Evolutionary conservation across 2,329 filamentous ascomycete genomes (phyloP).

Genomic region (Tolypocladium nubicola): DNA sequence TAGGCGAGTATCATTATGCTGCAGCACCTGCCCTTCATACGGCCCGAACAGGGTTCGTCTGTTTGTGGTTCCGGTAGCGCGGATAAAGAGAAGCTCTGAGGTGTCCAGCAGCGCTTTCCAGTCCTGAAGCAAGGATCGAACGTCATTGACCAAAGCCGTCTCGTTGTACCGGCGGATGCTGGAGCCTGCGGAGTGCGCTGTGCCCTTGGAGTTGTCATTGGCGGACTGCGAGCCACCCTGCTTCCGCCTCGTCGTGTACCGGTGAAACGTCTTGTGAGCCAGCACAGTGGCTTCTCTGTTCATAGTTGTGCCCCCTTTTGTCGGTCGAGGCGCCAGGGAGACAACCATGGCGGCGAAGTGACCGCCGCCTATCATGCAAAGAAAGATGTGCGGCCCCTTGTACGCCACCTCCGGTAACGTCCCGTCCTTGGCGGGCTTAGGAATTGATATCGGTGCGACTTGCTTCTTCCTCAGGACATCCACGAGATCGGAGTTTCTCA

Average conservation of each 20-base stretch:
- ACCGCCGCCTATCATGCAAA: constrained; percentile 97
- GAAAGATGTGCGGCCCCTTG: constrained; percentile 76
- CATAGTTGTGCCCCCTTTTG: constrained; percentile 57
- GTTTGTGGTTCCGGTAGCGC: constrained; percentile 81
- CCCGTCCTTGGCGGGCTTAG: constrained; percentile 47
- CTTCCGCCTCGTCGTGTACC: constrained; percentile 91
- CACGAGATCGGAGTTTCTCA: constrained; percentile 48
- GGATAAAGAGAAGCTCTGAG: constrained; percentile 76
- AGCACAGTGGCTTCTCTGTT: constrained; percentile 80
- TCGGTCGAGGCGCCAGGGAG: constrained; percentile 69
- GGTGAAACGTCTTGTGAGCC: constrained; percentile 94
- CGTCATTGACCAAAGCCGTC: constrained; percentile 77
- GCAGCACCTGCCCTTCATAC: constrained; percentile 79
- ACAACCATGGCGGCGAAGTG: constrained; percentile 98
- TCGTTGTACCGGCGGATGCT: constrained; percentile 90
- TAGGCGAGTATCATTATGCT: constrained; percentile 66
- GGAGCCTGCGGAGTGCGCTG: constrained; percentile 87
- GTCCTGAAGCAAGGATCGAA: constrained; percentile 66
- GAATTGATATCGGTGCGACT: constrained; percentile 48
- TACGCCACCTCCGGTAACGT: constrained; percentile 43
- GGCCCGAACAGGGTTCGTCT: constrained; percentile 80
- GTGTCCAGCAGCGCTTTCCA: constrained; percentile 83
- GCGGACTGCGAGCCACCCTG: constrained; percentile 93
- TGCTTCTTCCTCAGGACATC: constrained; percentile 69
- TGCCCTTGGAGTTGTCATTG: constrained; percentile 88